Evolutionary conservation across 2,329 filamentous ascomycete species (phyloP).

Genomic region (Aureobasidium sp.): DNA sequence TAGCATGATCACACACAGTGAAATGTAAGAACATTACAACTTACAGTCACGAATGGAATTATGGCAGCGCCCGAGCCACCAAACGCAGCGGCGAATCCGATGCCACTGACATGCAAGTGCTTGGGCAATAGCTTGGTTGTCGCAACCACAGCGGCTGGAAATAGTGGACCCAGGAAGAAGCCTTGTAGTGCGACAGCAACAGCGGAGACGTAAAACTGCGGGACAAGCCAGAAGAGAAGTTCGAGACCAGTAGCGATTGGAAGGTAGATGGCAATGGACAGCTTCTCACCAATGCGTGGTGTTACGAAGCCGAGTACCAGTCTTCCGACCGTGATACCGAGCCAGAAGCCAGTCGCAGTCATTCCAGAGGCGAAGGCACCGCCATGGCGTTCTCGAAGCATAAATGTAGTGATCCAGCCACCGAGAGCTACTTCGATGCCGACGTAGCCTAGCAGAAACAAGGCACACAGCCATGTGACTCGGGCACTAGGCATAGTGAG

Average conservation of each 20-base stretch:
- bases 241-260: conserved; percentile 54
- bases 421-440: conserved; percentile 42
- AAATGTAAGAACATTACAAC: too few species aligned
- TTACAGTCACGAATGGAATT: conserved; percentile 52
- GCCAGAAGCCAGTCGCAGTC: conserved; percentile 74
- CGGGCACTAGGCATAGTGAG: conserved; percentile 36
- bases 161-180: conserved; percentile 73
- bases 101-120: conserved; percentile 67
- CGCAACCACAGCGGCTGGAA: conserved; percentile 65
- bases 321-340: conserved; percentile 68
- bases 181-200: conserved; percentile 64
- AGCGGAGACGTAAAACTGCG: conserved; percentile 64
- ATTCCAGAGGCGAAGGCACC: conserved; percentile 64
- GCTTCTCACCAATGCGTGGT: conserved; percentile 62
- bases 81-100: conserved; percentile 72
- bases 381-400: conserved; percentile 67
- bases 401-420: conserved; percentile 80
- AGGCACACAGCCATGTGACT: conserved; percentile 64
- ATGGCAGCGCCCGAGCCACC: conserved; percentile 64
- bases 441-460: conserved; percentile 72
- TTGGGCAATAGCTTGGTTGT: conserved; percentile 66
- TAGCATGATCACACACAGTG: too few species aligned
- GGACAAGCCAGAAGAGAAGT: conserved; percentile 74
- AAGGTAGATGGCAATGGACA: conserved; percentile 53
- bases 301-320: conserved; percentile 70